A percentile compares a stretch with the other conserved stretches of the same genome.
Evolutionary conservation across 805 yeast genomes (phyloP).

Genomic region (Suhomyces xylopsoci): DNA sequence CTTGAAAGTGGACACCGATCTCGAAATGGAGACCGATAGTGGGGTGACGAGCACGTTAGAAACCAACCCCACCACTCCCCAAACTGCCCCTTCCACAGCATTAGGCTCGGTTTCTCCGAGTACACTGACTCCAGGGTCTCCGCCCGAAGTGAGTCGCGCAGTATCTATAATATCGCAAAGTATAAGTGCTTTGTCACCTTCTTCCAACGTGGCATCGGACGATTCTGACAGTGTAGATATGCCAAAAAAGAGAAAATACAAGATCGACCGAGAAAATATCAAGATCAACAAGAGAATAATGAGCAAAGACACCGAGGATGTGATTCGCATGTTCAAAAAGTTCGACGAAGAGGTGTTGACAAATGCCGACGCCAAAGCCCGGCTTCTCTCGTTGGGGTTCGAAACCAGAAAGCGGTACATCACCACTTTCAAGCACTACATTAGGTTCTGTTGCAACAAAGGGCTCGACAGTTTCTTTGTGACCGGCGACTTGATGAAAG

Average conservation of each 20-base stretch:
- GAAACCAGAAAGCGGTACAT: slow-evolving; percentile 16
- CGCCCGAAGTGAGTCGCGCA: neutral
- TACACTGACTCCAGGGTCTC: neutral
- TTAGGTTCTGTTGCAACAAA: slow-evolving; percentile 13
- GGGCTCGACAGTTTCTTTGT: slow-evolving; percentile 11
- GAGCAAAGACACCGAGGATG: slow-evolving; percentile 15
- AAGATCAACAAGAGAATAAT: slow-evolving; percentile 14
- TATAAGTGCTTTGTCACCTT: slow-evolving; percentile 1
- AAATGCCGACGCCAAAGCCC: slow-evolving; percentile 12
- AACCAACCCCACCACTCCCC: slow-evolving; percentile 2
- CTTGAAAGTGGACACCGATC: neutral
- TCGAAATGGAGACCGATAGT: neutral
- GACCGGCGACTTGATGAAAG: slow-evolving; percentile 14
- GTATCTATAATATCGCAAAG: slow-evolving; percentile 6
- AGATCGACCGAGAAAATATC: slow-evolving; percentile 11
- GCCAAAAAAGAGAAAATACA: slow-evolving; percentile 9
- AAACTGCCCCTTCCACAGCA: neutral
- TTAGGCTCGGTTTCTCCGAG: neutral
- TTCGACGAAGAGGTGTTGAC: slow-evolving; percentile 14
- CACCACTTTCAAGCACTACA: slow-evolving; percentile 15
- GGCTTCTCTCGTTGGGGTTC: slow-evolving; percentile 12
- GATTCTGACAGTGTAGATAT: neutral
- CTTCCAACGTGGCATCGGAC: neutral
- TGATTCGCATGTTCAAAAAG: slow-evolving; percentile 13
- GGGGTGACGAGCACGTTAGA: neutral